These are phyloP conservation scores for Colletotrichum musae DNA, from an alignment of 2,329 filamentous ascomycete species.

Conservation along the genomic window DNA sequence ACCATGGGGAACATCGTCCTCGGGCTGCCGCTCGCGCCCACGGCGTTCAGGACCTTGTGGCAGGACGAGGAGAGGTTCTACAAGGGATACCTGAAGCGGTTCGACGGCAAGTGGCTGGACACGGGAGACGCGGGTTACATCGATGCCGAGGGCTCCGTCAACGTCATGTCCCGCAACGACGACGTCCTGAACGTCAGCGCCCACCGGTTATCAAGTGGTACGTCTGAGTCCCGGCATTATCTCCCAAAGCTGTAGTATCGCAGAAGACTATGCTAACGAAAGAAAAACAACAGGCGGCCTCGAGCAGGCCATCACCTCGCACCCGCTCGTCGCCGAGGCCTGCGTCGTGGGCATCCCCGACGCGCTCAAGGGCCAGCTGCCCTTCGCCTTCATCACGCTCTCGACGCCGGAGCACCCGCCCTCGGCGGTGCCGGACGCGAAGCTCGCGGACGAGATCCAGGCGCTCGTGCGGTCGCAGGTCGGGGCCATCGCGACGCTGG, in stretches of 20 bases:
- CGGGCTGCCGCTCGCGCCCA: conserved; percentile 85
- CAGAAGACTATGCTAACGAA: too few species aligned
- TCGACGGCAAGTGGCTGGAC: conserved; percentile 86
- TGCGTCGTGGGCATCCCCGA: conserved; percentile 92
- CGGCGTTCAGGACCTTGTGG: conserved; percentile 89
- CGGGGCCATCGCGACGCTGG: conserved; percentile 87
- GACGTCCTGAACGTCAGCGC: conserved; percentile 98
- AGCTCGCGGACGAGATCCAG: conserved; percentile 75
- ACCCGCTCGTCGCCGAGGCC: conserved; percentile 84
- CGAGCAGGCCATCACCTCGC: conserved; percentile 90
- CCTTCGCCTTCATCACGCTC: conserved; percentile 86
- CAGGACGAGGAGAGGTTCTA: conserved; percentile 89
- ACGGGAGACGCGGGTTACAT: conserved; percentile 93
- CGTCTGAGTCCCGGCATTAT: conserved; percentile 41
- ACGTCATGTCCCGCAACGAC: conserved; percentile 78
- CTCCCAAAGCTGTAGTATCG: too few species aligned
- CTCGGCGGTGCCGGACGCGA: conserved; percentile 63
- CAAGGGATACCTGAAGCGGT: conserved; percentile 86
- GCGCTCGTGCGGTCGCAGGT: conserved; percentile 82
- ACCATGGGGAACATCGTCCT: conserved; percentile 95
- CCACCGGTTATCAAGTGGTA: conserved; percentile 89
- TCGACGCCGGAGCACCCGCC: conserved; percentile 62
- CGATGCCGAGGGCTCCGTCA: conserved; percentile 78
- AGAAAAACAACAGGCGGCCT: conserved; percentile 89
- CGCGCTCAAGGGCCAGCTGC: conserved; percentile 87